Conservation (phyloP, 1,139 yeast species). For the Candida labiduridarum region DNA sequence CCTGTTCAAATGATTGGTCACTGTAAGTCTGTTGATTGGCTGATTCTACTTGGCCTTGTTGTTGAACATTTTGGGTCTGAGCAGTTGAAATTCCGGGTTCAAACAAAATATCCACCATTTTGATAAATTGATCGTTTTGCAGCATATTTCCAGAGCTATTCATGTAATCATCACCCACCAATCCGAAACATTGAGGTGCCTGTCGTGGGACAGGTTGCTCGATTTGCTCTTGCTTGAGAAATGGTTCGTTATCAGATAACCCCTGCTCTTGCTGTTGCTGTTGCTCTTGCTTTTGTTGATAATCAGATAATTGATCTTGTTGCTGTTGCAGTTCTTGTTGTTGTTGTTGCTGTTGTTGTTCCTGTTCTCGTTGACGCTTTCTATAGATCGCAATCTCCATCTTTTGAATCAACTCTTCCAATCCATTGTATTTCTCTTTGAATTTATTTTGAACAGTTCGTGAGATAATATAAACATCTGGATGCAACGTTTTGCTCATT, state of each 20-base stretch:
- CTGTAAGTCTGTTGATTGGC: not conserved
- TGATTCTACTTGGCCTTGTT: not conserved
- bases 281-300: not conserved
- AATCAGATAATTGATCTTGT: not conserved
- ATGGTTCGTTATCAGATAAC: not conserved
- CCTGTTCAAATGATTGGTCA: not conserved
- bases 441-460: slow-evolving; percentile 10
- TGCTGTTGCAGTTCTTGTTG: slow-evolving; percentile 3
- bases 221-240: not conserved
- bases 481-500: slow-evolving; percentile 7
- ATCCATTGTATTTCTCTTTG: slow-evolving; percentile 3
- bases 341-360: not conserved
- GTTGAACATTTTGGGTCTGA: not conserved
- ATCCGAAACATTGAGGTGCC: not conserved
- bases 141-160: not conserved
- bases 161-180: not conserved
- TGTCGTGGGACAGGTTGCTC: not conserved
- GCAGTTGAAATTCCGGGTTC: slow-evolving; percentile 1
- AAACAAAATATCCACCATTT: slow-evolving; percentile 13
- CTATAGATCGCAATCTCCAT: not conserved
- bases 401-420: slow-evolving; percentile 6
- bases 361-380: not conserved
- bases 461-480: slow-evolving; percentile 11
- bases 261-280: slow-evolving; percentile 1
- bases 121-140: slow-evolving; percentile 9